Evolutionary conservation across 768 basidiomycete species (phyloP), one percentile per base, ranked within the genome.

Genomic region (Agrocybe chaxingu): DNA sequence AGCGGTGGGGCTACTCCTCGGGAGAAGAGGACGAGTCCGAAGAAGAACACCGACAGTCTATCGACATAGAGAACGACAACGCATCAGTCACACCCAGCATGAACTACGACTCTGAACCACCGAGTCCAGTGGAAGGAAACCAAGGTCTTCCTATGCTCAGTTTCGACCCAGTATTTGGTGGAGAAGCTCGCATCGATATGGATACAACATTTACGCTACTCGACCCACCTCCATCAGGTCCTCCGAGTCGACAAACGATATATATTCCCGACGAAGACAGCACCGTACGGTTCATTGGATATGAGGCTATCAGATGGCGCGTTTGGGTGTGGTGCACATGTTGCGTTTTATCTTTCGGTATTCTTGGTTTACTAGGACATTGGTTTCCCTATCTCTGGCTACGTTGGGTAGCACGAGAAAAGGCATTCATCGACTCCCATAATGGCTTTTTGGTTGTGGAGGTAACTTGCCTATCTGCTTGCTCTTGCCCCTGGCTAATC

Each of bases 311-410:
- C 29, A 61, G 58, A 4, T 82, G 81, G 79, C 80, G 84, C 47
- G 71, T 76, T 37, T 73, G 75, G 67, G 55, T 85, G 3, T 99
- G 97, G 96, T 75, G 79, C 55, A 31, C 75, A 8, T 79, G 80
- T 4, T 91, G 89, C 59, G 55, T 89, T 5, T 44, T 87, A 7
- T 81, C 84, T 1, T 69, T 85, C 8, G 96, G 97, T 4, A 65
- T 81, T 4, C 71, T 98, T 16, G 85, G 79, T 8, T 75, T 99
- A 12, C 67, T 95, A 7, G 95, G 94, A 3, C 85, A 93, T 60
- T 99, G 97, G 97, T 84, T 97, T 56, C 97, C 97, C 49, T 80
- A 78, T 4, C 56, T 94, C 24, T 98, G 97, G 97, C 79, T 98
- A 45, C 81, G 81, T 29, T 95, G 87, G 80, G 88, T 90, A 16